Conservation (phyloP, 306 rosid species). For the Neltuma alba region DNA sequence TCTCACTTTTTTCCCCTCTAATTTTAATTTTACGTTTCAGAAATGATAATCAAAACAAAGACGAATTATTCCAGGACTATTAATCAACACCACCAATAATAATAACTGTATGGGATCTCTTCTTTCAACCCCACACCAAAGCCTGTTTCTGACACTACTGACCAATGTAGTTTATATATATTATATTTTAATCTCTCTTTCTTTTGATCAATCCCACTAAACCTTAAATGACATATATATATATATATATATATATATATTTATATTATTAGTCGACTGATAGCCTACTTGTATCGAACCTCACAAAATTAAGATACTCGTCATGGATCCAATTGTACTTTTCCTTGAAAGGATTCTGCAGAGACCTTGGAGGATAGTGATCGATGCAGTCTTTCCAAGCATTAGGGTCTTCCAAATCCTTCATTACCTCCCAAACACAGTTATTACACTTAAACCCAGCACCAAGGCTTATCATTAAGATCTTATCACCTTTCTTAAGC, state of each 20-base stretch:
- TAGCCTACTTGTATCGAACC: slow-evolving; percentile 44
- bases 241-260: too few relatives aligned
- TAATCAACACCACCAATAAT: not conserved
- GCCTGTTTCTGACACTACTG: not conserved
- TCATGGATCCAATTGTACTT: slow-evolving; percentile 77
- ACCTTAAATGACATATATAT: not conserved
- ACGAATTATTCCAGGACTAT: not conserved
- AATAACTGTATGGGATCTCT: not conserved
- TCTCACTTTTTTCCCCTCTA: not conserved
- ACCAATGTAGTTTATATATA: not conserved
- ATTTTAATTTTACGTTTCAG: not conserved
- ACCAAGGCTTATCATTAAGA: slow-evolving; percentile 87
- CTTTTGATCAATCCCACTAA: not conserved
- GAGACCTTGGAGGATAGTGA: slow-evolving; percentile 55
- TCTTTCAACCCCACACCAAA: not conserved
- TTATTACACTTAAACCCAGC: slow-evolving; percentile 92
- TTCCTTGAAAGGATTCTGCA: slow-evolving; percentile 61
- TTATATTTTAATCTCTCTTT: not conserved
- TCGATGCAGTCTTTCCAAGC: slow-evolving; percentile 72
- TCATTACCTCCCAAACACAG: slow-evolving; percentile 87
- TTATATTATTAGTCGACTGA: not conserved
- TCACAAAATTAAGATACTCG: slow-evolving; percentile 62
- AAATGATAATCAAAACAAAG: not conserved
- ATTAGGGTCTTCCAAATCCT: slow-evolving; percentile 59
- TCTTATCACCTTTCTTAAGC: slow-evolving; percentile 66